Base-by-base conservation (phyloP, 2,329 filamentous ascomycete genomes). In the Cercospora citrullina region DNA sequence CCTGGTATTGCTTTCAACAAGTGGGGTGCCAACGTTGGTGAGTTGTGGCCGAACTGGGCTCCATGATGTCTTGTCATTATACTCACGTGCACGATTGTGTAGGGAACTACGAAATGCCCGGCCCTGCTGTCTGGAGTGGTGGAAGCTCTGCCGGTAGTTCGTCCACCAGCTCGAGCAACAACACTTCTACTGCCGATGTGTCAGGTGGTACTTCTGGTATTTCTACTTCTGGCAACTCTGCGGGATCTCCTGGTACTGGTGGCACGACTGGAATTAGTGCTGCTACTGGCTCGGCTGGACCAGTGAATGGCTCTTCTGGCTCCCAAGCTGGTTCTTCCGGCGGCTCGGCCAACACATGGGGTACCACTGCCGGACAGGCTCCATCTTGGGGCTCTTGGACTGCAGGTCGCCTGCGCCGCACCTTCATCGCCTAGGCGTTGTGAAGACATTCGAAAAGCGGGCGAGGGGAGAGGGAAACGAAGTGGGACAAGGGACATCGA, bases 1-100 rank as follows among this genome's bases (percentile, higher is more conserved):
- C 68, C 72, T 9, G 71, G 72, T 12, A 66, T 72, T 61, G 65
- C 65, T 30, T 71, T 69, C 63, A 71, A 70, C 66, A 73, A 69
- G 36, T 72, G 71, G 64, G 65, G 61, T n/a, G 71, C 63, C 23
- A 71, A 58, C 8, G 28, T 58, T 21, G 53, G 53, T 58, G 21
- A 58, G 53, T 9, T 6, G 0, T 5, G 12, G 10, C 33, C 53
- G 3, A 51, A 12, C 5, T 26, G 5, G 2, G 7, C 28, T 8
- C 7, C 3, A 3, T 10, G 4, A 58, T 58, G 1, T 6, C 4
- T 31, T 16, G 31, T 8, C 16, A 4, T 16, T n/a, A 10, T n/a
- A 18, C 28, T 58, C 1, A 58, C 26, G 16, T 7, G n/a, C n/a
- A 26, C 9, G 21, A 16, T 12, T 16, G 42, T 5, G 9, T 5